Percentiles rank a stretch among this genome's conserved stretches.
Evolutionary conservation across 208 protist species (phyloP).

Genomic region (Leishmania amazonensis): DNA sequence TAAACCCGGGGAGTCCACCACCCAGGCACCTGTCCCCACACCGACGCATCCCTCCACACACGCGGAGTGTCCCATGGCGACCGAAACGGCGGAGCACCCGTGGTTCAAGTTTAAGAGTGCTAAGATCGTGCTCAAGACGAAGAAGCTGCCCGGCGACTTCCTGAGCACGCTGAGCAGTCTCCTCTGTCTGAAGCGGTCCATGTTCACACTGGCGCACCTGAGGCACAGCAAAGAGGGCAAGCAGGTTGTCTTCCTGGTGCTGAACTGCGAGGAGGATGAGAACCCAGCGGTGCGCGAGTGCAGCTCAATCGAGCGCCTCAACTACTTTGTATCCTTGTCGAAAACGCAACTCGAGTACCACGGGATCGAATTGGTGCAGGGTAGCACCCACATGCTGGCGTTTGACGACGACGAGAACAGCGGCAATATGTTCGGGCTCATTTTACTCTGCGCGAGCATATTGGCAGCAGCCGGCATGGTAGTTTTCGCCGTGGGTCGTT

Average conservation of each 20-base stretch:
- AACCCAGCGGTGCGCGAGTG: conserved; percentile 31
- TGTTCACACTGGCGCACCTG: conserved; percentile 40
- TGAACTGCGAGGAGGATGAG: conserved; percentile 52
- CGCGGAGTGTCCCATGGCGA: conserved; percentile 47
- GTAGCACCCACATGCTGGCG: conserved; percentile 27
- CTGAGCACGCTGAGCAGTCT: conserved; percentile 30
- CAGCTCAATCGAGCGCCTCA: conserved; percentile 55
- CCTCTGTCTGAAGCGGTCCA: conserved; percentile 56
- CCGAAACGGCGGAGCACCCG: conserved; percentile 18
- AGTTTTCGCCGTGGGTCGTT: conserved; percentile 62
- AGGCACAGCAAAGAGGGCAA: conserved; percentile 31
- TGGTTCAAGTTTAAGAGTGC: conserved; percentile 54
- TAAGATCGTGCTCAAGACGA: conserved; percentile 38
- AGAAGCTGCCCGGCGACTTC: conserved; percentile 27
- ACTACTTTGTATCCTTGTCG: conserved; percentile 45
- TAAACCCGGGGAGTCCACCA: conserved; percentile 2
- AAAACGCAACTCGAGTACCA: not conserved
- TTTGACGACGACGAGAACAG: conserved; percentile 22
- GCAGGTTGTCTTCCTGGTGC: conserved; percentile 51
- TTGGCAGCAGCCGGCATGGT: conserved; percentile 32
- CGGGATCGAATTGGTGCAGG: conserved; percentile 29
- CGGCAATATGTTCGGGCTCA: not conserved
- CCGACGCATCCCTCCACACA: conserved; percentile 59
- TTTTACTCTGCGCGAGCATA: conserved; percentile 15
- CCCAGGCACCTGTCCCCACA: conserved; percentile 11